Conservation (phyloP, 75 land plant species). For the Pinus albicaulis region DNA sequence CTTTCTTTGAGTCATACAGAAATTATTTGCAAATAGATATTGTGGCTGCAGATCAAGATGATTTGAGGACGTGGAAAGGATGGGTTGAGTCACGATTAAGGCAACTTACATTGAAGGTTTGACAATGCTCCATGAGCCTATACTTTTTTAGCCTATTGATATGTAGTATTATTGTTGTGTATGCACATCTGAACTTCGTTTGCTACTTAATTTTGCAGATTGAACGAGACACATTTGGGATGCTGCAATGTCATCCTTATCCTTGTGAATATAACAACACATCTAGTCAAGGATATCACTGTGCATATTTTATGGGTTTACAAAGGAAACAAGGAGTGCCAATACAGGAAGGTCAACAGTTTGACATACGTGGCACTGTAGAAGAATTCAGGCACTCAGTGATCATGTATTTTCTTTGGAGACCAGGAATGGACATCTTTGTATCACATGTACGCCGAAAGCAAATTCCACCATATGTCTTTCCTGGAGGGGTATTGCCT, state of each 20-base stretch:
- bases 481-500: conserved; percentile 38
- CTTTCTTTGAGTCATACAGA: conserved; percentile 39
- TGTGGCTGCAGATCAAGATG: conserved; percentile 32
- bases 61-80: conserved; percentile 49
- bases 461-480: conserved; percentile 49
- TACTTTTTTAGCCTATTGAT: neutral
- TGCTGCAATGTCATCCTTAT: conserved; percentile 46
- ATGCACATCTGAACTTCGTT: too few species aligned
- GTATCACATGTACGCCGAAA: conserved; percentile 47
- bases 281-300: conserved; percentile 24
- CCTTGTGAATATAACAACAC: conserved; percentile 32
- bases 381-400: conserved; percentile 49
- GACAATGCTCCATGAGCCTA: neutral
- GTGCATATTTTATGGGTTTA: conserved; percentile 53
- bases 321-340: conserved; percentile 47
- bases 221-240: conserved; percentile 40
- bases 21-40: conserved; percentile 51
- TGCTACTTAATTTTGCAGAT: conserved; percentile 13
- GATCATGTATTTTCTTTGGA: conserved; percentile 28
- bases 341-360: conserved; percentile 39
- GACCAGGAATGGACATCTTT: conserved; percentile 44
- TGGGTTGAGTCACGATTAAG: conserved; percentile 57
- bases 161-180: neutral
- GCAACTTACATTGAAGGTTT: conserved; percentile 44
- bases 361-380: conserved; percentile 46